These are phyloP conservation scores for Fonsecaea pugnacius DNA, from an alignment of 2,329 filamentous ascomycete genomes.

Conservation along the genomic window DNA sequence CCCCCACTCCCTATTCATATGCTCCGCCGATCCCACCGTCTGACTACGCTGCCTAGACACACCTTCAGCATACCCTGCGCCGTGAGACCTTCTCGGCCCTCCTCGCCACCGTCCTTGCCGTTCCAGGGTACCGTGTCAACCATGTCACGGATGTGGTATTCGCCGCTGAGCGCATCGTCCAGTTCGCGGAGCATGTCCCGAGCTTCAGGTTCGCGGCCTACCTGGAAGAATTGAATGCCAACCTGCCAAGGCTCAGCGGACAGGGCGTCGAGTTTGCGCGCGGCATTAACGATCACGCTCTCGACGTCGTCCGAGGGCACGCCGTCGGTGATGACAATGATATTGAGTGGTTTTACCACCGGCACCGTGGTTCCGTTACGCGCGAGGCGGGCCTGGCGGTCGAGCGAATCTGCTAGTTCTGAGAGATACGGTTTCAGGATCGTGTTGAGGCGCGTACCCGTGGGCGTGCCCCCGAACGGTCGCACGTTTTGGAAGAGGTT, in stretches of 20 bases:
- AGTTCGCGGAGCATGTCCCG: slow-evolving; percentile 68
- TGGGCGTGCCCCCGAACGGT: slow-evolving; percentile 73
- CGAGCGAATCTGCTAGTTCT: slow-evolving; percentile 53
- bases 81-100: slow-evolving; percentile 53
- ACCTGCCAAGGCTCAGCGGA: slow-evolving; percentile 79
- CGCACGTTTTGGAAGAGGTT: slow-evolving; percentile 70
- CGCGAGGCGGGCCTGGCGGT: slow-evolving; percentile 47
- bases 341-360: slow-evolving; percentile 75
- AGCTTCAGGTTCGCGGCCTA: slow-evolving; percentile 73
- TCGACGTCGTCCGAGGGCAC: slow-evolving; percentile 79
- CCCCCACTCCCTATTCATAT: not conserved
- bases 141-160: slow-evolving; percentile 76
- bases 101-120: slow-evolving; percentile 47
- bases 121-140: slow-evolving; percentile 86
- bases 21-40: slow-evolving; percentile 60
- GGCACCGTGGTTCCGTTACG: slow-evolving; percentile 45
- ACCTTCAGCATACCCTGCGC: slow-evolving; percentile 78
- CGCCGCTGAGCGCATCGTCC: slow-evolving; percentile 70
- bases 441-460: slow-evolving; percentile 69
- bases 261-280: slow-evolving; percentile 70
- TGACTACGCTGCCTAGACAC: slow-evolving; percentile 77
- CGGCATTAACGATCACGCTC: slow-evolving; percentile 67
- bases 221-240: slow-evolving; percentile 95
- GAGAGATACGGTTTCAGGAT: slow-evolving; percentile 76
- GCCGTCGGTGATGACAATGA: slow-evolving; percentile 94